A percentile compares a stretch with the other conserved stretches of the same genome.
phyloP scores from a whole-genome alignment of 2,329 filamentous ascomycete species.

The Xylariaceae sp. region DNA sequence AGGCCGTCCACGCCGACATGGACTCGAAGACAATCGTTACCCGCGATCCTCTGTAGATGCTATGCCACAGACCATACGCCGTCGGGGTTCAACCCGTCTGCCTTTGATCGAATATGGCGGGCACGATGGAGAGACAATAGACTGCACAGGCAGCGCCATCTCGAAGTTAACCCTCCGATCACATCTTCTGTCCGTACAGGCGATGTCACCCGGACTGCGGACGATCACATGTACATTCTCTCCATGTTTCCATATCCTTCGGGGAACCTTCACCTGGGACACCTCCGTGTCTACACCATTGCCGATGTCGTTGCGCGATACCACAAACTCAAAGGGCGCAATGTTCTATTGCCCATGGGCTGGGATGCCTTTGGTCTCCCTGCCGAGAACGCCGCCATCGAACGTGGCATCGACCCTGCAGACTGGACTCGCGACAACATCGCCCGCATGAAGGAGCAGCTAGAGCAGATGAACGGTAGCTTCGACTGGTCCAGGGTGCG shows the following conservation, averaged over 20 bases:
- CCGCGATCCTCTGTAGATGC: conserved; percentile 9
- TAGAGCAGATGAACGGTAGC: conserved; percentile 71
- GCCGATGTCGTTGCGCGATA: conserved; percentile 80
- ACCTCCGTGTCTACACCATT: conserved; percentile 85
- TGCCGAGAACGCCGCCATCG: conserved; percentile 86
- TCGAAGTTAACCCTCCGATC: neutral
- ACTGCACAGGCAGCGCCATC: conserved; percentile 1
- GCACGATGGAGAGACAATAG: conserved; percentile 37
- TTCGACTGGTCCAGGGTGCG: conserved; percentile 81
- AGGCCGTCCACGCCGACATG: conserved; percentile 16
- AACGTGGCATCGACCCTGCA: conserved; percentile 71
- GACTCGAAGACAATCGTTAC: neutral
- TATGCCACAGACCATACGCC: conserved; percentile 25
- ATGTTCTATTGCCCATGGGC: conserved; percentile 84
- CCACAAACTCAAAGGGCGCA: conserved; percentile 65
- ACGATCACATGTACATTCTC: conserved; percentile 62
- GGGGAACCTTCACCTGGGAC: conserved; percentile 78
- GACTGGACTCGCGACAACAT: conserved; percentile 81
- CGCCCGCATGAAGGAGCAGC: conserved; percentile 75
- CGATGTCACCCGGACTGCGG: conserved; percentile 19
- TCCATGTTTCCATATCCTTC: conserved; percentile 95
- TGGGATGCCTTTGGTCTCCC: conserved; percentile 92
- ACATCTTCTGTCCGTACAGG: conserved; percentile 2
- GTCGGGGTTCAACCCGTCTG: conserved; percentile 46
- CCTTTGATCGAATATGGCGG: conserved; percentile 52